Evolutionary conservation across 371 early-diverging fungal species (phyloP).

Genomic region (Nematocida ironsii): DNA sequence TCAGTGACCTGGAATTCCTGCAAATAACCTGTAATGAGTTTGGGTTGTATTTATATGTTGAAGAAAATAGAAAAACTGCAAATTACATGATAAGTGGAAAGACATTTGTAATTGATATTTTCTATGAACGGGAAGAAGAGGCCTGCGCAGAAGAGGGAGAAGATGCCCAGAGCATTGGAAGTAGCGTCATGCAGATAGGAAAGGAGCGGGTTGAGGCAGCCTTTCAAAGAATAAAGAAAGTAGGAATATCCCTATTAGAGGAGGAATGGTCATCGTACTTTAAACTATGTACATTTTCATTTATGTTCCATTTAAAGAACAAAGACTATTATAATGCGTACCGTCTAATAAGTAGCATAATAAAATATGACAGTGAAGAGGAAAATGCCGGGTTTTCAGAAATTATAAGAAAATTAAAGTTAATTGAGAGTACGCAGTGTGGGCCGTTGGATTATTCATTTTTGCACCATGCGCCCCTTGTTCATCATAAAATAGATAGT

Average conservation of each 20-base stretch:
- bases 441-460: neutral
- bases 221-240: conserved; percentile 1
- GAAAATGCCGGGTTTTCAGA: neutral
- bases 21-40: conserved; percentile 31
- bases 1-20: conserved; percentile 33
- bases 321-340: conserved; percentile 23
- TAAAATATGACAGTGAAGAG: conserved; percentile 11
- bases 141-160: neutral
- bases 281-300: neutral
- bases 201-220: conserved; percentile 35
- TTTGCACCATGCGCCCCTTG: neutral
- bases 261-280: conserved; percentile 47
- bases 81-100: conserved; percentile 57
- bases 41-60: conserved; percentile 33
- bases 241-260: conserved; percentile 40
- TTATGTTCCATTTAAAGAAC: conserved; percentile 14
- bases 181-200: conserved; percentile 34
- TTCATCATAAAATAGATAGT: conserved; percentile 1
- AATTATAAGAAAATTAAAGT: neutral
- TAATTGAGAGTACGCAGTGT: neutral
- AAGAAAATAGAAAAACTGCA: conserved; percentile 16
- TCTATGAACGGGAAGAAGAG: conserved; percentile 48
- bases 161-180: conserved; percentile 34
- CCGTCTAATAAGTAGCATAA: conserved; percentile 2
- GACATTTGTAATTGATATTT: conserved; percentile 51